Evolutionary conservation across 2,329 filamentous ascomycete species (phyloP), one percentile per base, ranked within the genome.

Genomic region (Fusarium sp.): DNA sequence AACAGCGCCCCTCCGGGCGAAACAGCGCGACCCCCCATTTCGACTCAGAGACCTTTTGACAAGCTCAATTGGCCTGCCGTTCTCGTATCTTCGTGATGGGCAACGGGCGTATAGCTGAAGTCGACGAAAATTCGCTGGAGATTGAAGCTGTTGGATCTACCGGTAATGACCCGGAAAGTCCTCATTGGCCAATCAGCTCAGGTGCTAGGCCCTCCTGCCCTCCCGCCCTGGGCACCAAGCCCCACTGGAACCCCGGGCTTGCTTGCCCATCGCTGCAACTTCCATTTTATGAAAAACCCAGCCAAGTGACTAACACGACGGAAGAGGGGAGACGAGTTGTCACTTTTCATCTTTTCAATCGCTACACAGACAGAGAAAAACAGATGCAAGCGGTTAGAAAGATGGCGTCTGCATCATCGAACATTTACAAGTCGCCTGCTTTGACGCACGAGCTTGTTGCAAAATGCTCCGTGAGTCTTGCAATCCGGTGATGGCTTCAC

Each of bases 371-470:
- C 36, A 19, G 5, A 40, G 43, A 7, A n/a, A 42, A 47, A 20
- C 75, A 79, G 71, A 76, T 74, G 66, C 71, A 72, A 64, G 70
- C 71, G 14, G 71, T 71, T 20, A 78, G 74, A 72, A 84, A 74
- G 67, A 86, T 86, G 84, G 80, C 83, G 40, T 79, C 82, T 42
- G 78, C 83, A 43, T 78, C 72, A 47, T 44, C 81, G 56, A 80
- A 81, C 52, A 81, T 88, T 75, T 82, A 83, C 69, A 85, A 82
- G 23, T 85, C 85, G 19, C 79, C 91, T 14, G 93, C 93, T 46
- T 83, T 96, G 76, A 92, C 85, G 2, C 95, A 95, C 76, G 91
- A 96, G 71, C 83, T 95, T 28, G 80, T 93, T 60, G 90, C 91
- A 47, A 88, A 87, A 77, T 96, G 93, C 80, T 94, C 93, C 68